Base-by-base conservation (phyloP, 1,139 yeast species). In the Kodamaea derodonti region DNA sequence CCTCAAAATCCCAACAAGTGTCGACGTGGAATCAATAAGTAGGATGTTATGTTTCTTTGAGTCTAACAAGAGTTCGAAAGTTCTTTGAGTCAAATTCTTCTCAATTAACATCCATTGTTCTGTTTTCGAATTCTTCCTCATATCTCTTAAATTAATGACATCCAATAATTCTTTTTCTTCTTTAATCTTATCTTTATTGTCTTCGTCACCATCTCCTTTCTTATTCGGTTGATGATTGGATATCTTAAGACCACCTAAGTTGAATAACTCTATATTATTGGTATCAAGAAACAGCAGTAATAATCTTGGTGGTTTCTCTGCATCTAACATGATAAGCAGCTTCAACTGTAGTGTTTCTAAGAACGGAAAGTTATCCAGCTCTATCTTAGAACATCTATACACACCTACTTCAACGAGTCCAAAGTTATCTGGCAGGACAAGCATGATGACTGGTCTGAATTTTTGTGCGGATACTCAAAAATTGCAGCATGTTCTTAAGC, bases 391-490 rank as follows among this genome's bases (percentile, higher is more conserved):
- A 46, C 83, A 77, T 32, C 84, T 62, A 55, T 75, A 82, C 3
- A 84, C 62, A 0, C 90, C 90, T 23, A 77, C 76, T 52, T 84
- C 92, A 9, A 83, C 92, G 20, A 83, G 64, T 0, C 90, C 90
- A 58, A 80, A 84, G 55, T 80, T 81, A 30, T 82, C 85, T 4
- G 94, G 92, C 3, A 90, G 87, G 0, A 84, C 84, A 31, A 83
- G 62, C 92, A 84, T 82, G n/a, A n/a, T n/a, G n/a, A n/a, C n/a
- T n/a, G n/a, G n/a, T n/a, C n/a, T 27, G n/a, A 9, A 12, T 9
- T 12, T 23, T 20, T 22, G 14, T 17, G 20, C 16, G n/a, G n/a
- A n/a, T n/a, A n/a, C n/a, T n/a, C n/a, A n/a, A n/a, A n/a, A n/a
- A n/a, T n/a, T n/a, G n/a, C n/a, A n/a, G n/a, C n/a, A n/a, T n/a